Percentiles rank a stretch among this genome's conserved stretches.
These are phyloP conservation scores for Phaeosphaeriaceae sp. DNA, from an alignment of 2,329 filamentous ascomycete genomes.

Conservation along the genomic window DNA sequence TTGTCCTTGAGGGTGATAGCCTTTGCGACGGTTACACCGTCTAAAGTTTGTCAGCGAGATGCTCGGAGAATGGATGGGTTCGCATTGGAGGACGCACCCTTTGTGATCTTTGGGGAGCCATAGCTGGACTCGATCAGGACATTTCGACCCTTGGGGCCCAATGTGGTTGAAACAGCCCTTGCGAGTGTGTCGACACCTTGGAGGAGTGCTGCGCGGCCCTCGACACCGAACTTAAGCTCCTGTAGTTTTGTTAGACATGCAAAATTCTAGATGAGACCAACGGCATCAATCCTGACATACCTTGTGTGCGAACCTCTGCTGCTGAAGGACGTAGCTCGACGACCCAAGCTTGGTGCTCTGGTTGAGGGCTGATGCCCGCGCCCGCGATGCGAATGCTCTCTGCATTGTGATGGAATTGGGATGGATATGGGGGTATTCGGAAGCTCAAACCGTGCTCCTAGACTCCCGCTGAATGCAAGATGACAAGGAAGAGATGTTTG, in stretches of 20 bases:
- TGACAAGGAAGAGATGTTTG: conserved; percentile 31
- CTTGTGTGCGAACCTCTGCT: conserved; percentile 98
- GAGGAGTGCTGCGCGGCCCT: conserved; percentile 86
- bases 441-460: conserved; percentile 42
- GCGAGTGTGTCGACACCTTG: conserved; percentile 96
- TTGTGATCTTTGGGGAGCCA: conserved; percentile 99
- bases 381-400: conserved; percentile 84
- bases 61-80: not conserved
- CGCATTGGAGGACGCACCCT: conserved; percentile 69
- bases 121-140: conserved; percentile 98
- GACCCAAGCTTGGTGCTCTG: conserved; percentile 60
- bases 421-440: conserved; percentile 23
- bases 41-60: conserved; percentile 38
- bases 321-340: conserved; percentile 74
- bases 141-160: conserved; percentile 98
- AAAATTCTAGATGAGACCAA: not conserved
- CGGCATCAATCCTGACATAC: conserved; percentile 58
- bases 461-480: conserved; percentile 47
- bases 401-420: conserved; percentile 73
- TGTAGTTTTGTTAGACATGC: conserved; percentile 47
- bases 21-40: conserved; percentile 66
- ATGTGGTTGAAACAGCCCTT: conserved; percentile 92
- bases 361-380: conserved; percentile 80
- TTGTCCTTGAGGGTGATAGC: conserved; percentile 96
- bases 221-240: conserved; percentile 98